A percentile compares a stretch with the other conserved stretches of the same genome.
phyloP scores from a whole-genome alignment of 148 eudicot species.

The Rhododendron griersonianum region DNA sequence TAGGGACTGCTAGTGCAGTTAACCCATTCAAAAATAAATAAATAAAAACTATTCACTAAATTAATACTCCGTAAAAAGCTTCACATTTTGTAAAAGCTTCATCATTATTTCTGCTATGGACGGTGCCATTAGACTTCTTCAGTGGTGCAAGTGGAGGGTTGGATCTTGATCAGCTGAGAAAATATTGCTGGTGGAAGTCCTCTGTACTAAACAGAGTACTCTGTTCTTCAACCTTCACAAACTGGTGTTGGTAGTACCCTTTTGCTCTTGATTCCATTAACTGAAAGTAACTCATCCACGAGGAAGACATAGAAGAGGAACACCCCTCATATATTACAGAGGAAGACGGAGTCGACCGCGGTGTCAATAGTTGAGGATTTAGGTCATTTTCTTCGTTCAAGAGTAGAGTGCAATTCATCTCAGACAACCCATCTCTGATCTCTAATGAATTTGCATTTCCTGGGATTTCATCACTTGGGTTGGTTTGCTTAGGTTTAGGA shows the following conservation, averaged over 20 bases:
- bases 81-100: background rate
- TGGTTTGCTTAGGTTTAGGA: background rate
- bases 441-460: background rate
- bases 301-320: background rate
- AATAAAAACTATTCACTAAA: background rate
- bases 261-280: constrained; percentile 11
- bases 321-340: background rate
- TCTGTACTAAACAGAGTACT: constrained; percentile 9
- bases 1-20: background rate
- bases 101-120: background rate
- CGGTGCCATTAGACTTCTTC: background rate
- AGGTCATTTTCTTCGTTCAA: constrained; percentile 10
- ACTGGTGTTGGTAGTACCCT: constrained; percentile 10
- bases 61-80: background rate
- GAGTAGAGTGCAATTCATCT: constrained; percentile 17
- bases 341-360: background rate
- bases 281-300: constrained; percentile 12
- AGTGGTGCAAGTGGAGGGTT: constrained; percentile 10
- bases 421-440: constrained; percentile 13
- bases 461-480: background rate
- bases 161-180: constrained; percentile 25
- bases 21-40: background rate
- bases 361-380: background rate
- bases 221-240: constrained; percentile 16
- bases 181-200: constrained; percentile 15